Percentiles rank a stretch among this genome's conserved stretches.
phyloP scores from a whole-genome alignment of 768 basidiomycete species.

The Serendipita sp. region DNA sequence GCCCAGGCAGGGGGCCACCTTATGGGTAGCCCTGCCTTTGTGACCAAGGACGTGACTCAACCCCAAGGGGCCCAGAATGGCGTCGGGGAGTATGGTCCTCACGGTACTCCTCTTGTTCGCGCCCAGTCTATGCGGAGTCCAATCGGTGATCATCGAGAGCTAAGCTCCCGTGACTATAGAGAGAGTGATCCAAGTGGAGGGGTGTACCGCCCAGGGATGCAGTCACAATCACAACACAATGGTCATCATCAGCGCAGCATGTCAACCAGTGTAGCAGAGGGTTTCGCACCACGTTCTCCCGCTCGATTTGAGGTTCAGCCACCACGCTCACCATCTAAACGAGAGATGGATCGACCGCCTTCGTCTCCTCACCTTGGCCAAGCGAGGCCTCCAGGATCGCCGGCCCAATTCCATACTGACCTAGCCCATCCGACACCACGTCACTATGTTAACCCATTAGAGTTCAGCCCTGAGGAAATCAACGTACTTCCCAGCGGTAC shows the following conservation, averaged over 20 bases:
- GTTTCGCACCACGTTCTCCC: neutral
- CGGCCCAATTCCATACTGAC: neutral
- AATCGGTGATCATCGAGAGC: neutral
- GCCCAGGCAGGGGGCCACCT: neutral
- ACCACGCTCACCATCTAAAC: neutral
- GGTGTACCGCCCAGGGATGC: neutral
- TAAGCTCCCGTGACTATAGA: neutral
- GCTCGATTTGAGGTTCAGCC: neutral
- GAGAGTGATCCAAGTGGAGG: neutral
- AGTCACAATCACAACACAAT: neutral
- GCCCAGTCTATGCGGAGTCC: neutral
- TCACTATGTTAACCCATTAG: neutral
- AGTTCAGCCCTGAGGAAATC: neutral
- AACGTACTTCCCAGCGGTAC: neutral
- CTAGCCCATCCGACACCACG: neutral
- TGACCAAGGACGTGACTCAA: neutral
- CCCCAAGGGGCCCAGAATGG: neutral
- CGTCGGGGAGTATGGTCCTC: neutral
- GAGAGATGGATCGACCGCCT: neutral
- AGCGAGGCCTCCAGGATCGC: neutral
- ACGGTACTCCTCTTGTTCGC: neutral
- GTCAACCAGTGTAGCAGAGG: neutral
- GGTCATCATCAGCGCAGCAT: neutral
- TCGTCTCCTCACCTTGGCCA: neutral
- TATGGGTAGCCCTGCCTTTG: slow-evolving; percentile 3